Conservation (phyloP, 2,329 filamentous ascomycete genomes). For the Colletotrichum acutatum region DNA sequence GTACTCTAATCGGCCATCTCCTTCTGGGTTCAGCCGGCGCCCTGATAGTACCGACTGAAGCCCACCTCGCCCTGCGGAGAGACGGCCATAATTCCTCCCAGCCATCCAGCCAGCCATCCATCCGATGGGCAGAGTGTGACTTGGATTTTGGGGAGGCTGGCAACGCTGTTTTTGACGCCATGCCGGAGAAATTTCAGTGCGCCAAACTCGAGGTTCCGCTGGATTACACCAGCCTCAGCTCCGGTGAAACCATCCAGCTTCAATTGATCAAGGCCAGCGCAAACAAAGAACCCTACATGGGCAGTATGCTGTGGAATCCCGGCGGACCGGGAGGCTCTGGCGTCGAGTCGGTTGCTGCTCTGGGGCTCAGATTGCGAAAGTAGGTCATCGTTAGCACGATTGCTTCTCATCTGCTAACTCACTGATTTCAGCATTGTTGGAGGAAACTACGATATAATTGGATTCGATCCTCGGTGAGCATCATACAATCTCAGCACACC, state of each 20-base stretch:
- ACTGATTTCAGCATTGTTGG: not conserved
- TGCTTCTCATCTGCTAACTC: not conserved
- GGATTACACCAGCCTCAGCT: not conserved
- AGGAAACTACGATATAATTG: not conserved
- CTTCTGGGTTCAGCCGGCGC: not conserved
- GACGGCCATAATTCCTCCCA: not conserved
- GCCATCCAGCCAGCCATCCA: not conserved
- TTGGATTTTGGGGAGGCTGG: not conserved
- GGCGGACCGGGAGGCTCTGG: not conserved
- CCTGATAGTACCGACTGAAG: not conserved
- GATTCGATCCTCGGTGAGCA: not conserved
- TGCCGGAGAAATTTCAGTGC: not conserved
- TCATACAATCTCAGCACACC: not conserved
- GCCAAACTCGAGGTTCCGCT: not conserved
- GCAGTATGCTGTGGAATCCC: not conserved
- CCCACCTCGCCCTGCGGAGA: not conserved
- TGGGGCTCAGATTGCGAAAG: not conserved
- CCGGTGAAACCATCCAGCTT: not conserved
- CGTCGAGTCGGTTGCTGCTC: not conserved
- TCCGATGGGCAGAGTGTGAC: not conserved
- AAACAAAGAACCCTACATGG: not conserved
- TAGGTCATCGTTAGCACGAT: not conserved
- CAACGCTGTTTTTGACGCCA: not conserved
- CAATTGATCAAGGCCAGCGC: not conserved
- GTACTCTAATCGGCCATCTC: not conserved